These are phyloP conservation scores for Sporothrix brasiliensis DNA, from an alignment of 2,329 filamentous ascomycete species.

Conservation along the genomic window DNA sequence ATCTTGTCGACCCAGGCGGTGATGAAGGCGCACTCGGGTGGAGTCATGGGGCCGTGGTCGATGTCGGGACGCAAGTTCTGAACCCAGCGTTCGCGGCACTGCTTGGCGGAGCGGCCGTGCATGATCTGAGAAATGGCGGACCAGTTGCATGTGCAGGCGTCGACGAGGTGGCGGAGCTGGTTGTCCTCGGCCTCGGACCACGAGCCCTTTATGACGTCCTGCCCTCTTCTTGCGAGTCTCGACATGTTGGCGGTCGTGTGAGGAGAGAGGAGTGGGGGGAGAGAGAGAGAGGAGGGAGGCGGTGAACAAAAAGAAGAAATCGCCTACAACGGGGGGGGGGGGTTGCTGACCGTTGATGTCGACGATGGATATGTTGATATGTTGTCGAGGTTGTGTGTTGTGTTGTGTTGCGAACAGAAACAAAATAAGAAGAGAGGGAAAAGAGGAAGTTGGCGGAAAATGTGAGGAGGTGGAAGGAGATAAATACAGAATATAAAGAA, in stretches of 20 bases:
- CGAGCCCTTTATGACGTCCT: slow-evolving; percentile 53
- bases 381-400: not conserved
- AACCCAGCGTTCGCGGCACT: slow-evolving; percentile 91
- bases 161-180: slow-evolving; percentile 66
- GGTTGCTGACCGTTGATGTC: not conserved
- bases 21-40: slow-evolving; percentile 72
- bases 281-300: not conserved
- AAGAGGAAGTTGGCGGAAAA: not conserved
- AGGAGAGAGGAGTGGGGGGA: not conserved
- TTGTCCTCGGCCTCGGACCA: slow-evolving; percentile 75
- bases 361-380: not conserved
- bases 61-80: slow-evolving; percentile 83
- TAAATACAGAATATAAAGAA: too few species aligned
- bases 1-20: slow-evolving; percentile 74
- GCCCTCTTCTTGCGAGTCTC: not conserved
- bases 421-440: not conserved
- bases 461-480: too few species aligned
- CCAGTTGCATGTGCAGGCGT: slow-evolving; percentile 80
- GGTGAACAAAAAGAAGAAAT: not conserved
- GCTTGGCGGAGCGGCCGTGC: slow-evolving; percentile 80
- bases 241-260: slow-evolving; percentile 13
- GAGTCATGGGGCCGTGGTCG: slow-evolving; percentile 72
- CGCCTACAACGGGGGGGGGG: not conserved
- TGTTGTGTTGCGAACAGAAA: not conserved
- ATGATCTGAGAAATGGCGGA: slow-evolving; percentile 79